Evolutionary conservation across 352 stramenopile species (phyloP), one percentile per base, ranked within the genome.

Genomic region (Peronosclerospora sorghi): DNA sequence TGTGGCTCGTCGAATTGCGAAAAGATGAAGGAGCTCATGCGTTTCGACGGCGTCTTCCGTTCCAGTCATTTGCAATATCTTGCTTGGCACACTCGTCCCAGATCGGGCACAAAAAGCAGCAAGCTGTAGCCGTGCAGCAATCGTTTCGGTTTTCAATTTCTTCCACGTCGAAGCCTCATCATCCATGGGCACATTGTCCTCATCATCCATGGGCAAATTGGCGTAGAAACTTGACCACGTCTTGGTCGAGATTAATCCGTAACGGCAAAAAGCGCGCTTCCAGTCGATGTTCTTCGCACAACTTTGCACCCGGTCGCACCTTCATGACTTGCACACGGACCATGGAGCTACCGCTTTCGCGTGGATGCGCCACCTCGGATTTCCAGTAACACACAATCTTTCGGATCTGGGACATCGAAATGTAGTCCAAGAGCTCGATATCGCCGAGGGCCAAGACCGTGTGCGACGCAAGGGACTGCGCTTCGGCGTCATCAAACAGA

Each of bases 381-480:
- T 94, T 94, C 81, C 81, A 94, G 54, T 94, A 90, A 58, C 78
- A 94, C 19, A 94, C 73, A 26, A 94, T 84, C 54, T 91, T 94
- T 30, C 81, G 76, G 46, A 94, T 94, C 54, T 91, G 78, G 0
- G 81, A 94, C 0, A 78, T 94, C 2, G 78, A 91, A 48, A 94
- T 94, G 53, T 90, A 94, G 45, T 94, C 81, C 30, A 94, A 48
- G 28, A 94, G 71, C 43, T 91, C 81, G 19, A 94, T 45, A 46
- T 94, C 79, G 6, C 79, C 74, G 15, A 94, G 41, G 5, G 79
- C 78, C 4, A 91, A 30, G 18, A 91, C 77, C 0, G 65, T 72
- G 44, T 86, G 86, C 8, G 73, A 86, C 3, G 78, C 75, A 18
- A 94, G 41, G 5, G 73, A 68, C 51, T 94, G 81, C 2, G 53